Conservation (phyloP, 2,329 filamentous ascomycete species). For the Madurella fahalii region DNA sequence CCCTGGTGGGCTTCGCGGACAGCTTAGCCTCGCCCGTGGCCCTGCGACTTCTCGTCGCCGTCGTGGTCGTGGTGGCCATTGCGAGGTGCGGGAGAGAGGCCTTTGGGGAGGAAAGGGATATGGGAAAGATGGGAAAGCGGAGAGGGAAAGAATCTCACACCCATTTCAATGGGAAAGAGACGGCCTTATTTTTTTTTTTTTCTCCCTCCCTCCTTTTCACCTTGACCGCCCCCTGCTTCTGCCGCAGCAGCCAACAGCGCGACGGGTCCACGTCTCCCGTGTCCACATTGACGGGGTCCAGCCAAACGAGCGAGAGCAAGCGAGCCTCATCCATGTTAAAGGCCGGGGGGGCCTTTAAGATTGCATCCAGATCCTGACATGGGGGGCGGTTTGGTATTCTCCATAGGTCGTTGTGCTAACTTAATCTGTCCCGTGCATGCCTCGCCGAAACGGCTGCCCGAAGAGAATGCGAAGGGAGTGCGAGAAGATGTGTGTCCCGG, state of each 20-base stretch:
- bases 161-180: constrained; percentile 1
- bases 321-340: constrained; percentile 14
- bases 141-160: neutral
- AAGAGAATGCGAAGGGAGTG: too few species aligned
- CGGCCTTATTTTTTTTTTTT: constrained; percentile 6
- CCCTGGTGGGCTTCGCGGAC: constrained; percentile 14
- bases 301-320: neutral
- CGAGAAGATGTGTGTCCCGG: too few species aligned
- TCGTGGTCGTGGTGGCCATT: constrained; percentile 20
- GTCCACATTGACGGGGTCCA: neutral
- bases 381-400: neutral
- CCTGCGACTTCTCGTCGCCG: constrained; percentile 19
- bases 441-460: neutral
- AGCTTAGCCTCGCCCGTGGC: constrained; percentile 14
- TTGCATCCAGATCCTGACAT: constrained; percentile 9
- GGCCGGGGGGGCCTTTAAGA: constrained; percentile 8
- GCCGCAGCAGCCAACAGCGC: neutral
- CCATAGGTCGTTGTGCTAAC: neutral
- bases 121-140: neutral
- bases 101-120: neutral
- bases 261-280: neutral
- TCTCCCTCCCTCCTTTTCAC: neutral
- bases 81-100: constrained; percentile 1
- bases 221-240: neutral
- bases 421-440: neutral